Evolutionary conservation across 768 basidiomycete genomes (phyloP).

Genomic region (Auricularia auricula-judae): DNA sequence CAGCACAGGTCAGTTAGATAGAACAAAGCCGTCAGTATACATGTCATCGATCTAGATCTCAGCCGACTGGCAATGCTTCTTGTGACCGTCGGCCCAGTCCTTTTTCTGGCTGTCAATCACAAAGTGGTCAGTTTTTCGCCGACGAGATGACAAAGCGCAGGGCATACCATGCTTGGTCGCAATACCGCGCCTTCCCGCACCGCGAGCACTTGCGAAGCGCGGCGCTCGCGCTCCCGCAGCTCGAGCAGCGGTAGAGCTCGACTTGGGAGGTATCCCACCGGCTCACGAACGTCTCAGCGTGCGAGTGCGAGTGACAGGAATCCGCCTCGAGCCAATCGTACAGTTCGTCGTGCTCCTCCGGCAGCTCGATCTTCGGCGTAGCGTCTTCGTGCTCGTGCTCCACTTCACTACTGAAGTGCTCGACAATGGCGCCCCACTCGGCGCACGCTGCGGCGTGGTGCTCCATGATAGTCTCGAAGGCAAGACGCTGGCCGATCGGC

Average conservation of each 20-base stretch:
- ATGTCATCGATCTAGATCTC: too few relatives aligned
- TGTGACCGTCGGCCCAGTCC: slow-evolving; percentile 25
- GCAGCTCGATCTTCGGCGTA: slow-evolving; percentile 16
- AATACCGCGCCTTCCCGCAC: slow-evolving; percentile 31
- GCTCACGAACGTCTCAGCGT: not conserved
- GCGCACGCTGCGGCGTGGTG: slow-evolving; percentile 21
- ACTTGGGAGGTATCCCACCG: slow-evolving; percentile 15
- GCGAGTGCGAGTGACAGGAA: slow-evolving; percentile 22
- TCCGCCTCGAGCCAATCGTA: slow-evolving; percentile 42
- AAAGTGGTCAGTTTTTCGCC: slow-evolving; percentile 8
- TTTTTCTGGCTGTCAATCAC: slow-evolving; percentile 37
- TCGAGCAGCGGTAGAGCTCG: slow-evolving; percentile 48
- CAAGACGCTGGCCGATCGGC: slow-evolving; percentile 40
- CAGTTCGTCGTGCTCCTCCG: slow-evolving; percentile 36
- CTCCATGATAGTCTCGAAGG: slow-evolving; percentile 39
- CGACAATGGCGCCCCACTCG: slow-evolving; percentile 20
- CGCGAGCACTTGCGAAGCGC: slow-evolving; percentile 40
- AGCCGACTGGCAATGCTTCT: slow-evolving; percentile 17
- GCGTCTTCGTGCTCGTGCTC: slow-evolving; percentile 7
- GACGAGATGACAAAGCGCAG: not conserved
- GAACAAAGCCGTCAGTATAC: too few relatives aligned
- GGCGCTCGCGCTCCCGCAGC: slow-evolving; percentile 54
- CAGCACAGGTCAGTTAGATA: too few relatives aligned
- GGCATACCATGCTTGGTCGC: slow-evolving; percentile 1
- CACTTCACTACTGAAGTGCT: slow-evolving; percentile 21